Conservation (phyloP, 2,329 filamentous ascomycete genomes). For the Cladosporium halotolerans region DNA sequence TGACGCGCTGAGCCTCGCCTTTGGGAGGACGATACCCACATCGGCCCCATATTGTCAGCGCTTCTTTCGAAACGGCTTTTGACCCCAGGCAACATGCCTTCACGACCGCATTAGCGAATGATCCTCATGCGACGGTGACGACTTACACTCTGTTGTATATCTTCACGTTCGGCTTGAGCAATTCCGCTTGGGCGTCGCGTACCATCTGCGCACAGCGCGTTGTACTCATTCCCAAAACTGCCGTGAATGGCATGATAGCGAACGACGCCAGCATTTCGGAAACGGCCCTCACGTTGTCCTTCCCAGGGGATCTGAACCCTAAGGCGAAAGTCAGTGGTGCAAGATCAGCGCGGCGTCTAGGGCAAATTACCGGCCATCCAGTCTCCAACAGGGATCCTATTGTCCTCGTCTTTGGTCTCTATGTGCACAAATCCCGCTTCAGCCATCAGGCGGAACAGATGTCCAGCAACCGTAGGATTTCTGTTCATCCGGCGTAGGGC, state of each 20-base stretch:
- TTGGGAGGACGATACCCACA: not conserved
- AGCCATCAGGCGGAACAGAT: not conserved
- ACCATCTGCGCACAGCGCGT: not conserved
- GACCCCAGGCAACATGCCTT: not conserved
- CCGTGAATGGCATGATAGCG: not conserved
- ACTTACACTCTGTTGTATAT: conserved; percentile 4
- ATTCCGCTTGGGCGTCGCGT: not conserved
- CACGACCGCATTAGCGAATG: no score
- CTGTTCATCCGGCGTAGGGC: not conserved
- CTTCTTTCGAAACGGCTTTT: not conserved
- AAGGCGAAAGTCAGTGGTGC: not conserved
- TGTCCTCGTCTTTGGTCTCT: not conserved
- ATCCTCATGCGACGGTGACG: not conserved
- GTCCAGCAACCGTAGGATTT: not conserved
- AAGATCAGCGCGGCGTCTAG: not conserved
- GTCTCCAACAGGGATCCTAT: not conserved
- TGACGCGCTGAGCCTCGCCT: no score
- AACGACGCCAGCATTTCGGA: not conserved
- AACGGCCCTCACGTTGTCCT: not conserved
- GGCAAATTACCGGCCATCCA: not conserved
- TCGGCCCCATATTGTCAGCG: not conserved
- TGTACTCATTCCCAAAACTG: not conserved
- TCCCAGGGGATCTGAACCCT: not conserved
- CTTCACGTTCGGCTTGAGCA: not conserved
- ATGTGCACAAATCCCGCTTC: not conserved